phyloP scores from a whole-genome alignment of 768 basidiomycete species.

The Phanerodontia chrysosporium region DNA sequence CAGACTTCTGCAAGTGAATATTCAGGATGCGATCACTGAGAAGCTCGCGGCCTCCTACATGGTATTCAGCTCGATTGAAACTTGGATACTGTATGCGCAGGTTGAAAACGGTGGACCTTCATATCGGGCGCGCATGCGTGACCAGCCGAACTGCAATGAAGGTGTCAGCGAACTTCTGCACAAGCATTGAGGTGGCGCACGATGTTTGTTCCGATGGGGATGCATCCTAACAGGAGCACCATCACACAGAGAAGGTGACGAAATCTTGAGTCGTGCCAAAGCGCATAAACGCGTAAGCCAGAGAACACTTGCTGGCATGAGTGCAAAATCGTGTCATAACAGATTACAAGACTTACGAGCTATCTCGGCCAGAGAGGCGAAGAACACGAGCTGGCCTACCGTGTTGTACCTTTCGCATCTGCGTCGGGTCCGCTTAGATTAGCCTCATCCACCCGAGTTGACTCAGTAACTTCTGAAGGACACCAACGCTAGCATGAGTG shows the following conservation, averaged over 20 bases:
- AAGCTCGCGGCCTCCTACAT: neutral
- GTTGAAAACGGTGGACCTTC: neutral
- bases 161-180: too few relatives aligned
- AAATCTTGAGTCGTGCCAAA: neutral
- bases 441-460: too few relatives aligned
- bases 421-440: too few relatives aligned
- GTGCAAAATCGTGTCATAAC: too few relatives aligned
- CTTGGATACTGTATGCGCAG: neutral
- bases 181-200: too few relatives aligned
- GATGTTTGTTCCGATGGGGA: neutral
- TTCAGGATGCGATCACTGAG: neutral
- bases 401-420: neutral
- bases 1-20: neutral
- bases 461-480: too few relatives aligned
- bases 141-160: neutral
- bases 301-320: neutral
- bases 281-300: neutral
- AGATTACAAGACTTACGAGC: neutral
- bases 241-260: neutral
- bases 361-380: neutral
- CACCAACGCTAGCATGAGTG: too few relatives aligned
- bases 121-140: neutral
- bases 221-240: neutral
- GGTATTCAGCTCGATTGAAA: neutral
- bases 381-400: neutral